Evolutionary conservation across 805 yeast species (phyloP), one percentile per base, ranked within the genome.

Genomic region (Lipomyces orientalis): DNA sequence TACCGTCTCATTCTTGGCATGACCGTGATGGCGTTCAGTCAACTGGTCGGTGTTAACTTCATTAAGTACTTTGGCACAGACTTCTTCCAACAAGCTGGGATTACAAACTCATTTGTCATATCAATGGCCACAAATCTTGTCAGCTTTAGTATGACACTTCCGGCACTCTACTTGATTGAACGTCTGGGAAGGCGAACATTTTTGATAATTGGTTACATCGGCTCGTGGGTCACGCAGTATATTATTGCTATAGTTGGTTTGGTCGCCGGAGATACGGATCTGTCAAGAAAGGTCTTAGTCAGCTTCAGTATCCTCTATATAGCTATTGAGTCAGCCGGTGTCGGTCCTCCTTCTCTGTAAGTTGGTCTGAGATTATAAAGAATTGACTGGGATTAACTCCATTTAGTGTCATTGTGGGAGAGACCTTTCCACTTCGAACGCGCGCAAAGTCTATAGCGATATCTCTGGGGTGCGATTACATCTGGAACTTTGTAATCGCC

Each of bases 21-120:
- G 64, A 78, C 82, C 3, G 73, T 90, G 33, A 97, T 91, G 78
- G 89, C 91, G n/a, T 81, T 91, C 76, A 97, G 93, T 79, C 98
- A 93, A 80, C 87, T 91, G 74, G 87, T 96, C 8, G 98, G 98
- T 62, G 89, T 93, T 69, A 92, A 92, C 80, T 92, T 93, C 75
- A 90, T 93, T 67, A 91, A 93, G 75, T 93, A 93, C 80, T 93
- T 89, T 77, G 95, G 97, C 58, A 93, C 94, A 25, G 85, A 89
- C 73, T 91, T 92, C 78, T 91, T 93, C 77, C 84, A 62, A 82
- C 80, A 67, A 84, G 92, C 2, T 95, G 97, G 54, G 76, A 77
- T 83, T 64, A 75, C 84, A 65, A 84, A 86, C 74, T 89, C 89
- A 64, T 93, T 90, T 77, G 76, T 90, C 62, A 87, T 90, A 75